A percentile compares a stretch with the other conserved stretches of the same genome.
These are phyloP conservation scores for Salix arbutifolia DNA, from an alignment of 345 rosid genomes.

Conservation along the genomic window DNA sequence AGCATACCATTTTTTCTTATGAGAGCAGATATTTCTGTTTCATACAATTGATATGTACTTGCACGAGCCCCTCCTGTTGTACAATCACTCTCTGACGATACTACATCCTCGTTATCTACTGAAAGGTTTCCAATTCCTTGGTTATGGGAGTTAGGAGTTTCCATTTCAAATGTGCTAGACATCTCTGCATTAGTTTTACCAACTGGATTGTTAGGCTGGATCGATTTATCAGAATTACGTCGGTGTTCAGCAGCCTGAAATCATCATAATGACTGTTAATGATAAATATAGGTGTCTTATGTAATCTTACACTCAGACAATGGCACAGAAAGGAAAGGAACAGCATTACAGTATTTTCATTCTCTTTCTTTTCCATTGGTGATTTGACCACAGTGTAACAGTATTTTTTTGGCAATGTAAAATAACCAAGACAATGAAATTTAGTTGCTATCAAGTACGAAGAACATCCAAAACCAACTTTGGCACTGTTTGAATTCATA, in stretches of 20 bases:
- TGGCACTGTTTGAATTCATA: not conserved
- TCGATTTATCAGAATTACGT: conserved; percentile 29
- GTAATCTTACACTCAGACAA: not conserved
- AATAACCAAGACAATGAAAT: not conserved
- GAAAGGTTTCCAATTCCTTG: conserved; percentile 39
- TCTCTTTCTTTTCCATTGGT: too few relatives aligned
- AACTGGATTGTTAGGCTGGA: conserved; percentile 24
- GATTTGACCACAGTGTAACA: not conserved
- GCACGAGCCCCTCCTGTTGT: conserved; percentile 48
- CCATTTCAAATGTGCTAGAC: conserved; percentile 40
- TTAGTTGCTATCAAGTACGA: not conserved
- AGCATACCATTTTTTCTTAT: conserved; percentile 64
- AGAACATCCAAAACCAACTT: not conserved
- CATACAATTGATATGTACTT: conserved; percentile 64
- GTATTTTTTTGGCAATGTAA: not conserved
- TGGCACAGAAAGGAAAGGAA: not conserved
- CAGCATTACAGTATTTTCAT: not conserved
- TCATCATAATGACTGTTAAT: conserved; percentile 14
- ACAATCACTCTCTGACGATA: conserved; percentile 44
- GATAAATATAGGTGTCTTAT: not conserved
- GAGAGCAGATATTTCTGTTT: conserved; percentile 64
- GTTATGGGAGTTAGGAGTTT: conserved; percentile 30
- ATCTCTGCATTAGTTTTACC: conserved; percentile 49
- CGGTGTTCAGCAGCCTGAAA: conserved; percentile 50
- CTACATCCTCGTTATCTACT: conserved; percentile 39